Conservation (phyloP, 345 rosid genomes). For the Dovyalis caffra region DNA sequence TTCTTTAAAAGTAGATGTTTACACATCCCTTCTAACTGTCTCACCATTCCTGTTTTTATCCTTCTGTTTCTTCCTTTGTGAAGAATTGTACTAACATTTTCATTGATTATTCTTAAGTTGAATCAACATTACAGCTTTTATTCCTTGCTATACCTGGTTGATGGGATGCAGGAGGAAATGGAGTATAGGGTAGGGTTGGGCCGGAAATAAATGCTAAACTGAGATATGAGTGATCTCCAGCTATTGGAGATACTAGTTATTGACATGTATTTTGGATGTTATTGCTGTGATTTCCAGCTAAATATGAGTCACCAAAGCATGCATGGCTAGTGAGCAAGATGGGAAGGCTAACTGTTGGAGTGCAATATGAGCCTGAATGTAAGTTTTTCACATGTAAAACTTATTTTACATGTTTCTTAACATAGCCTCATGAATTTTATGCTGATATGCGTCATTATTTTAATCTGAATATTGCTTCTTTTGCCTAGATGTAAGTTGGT, state of each 20-base stretch:
- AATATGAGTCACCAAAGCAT: conserved; percentile 56
- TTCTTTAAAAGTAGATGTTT: too few species aligned
- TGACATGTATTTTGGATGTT: conserved; percentile 1
- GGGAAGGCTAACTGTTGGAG: conserved; percentile 80
- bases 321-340: conserved; percentile 90
- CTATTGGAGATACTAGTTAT: neutral
- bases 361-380: conserved; percentile 81
- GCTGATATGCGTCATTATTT: too few species aligned
- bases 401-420: conserved; percentile 1
- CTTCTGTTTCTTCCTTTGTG: too few species aligned
- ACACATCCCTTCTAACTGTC: too few species aligned
- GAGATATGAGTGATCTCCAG: too few species aligned
- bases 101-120: neutral
- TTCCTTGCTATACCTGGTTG: too few species aligned
- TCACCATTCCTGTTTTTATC: too few species aligned
- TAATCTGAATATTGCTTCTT: neutral
- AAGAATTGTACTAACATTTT: neutral
- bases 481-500: neutral
- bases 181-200: neutral
- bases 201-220: neutral
- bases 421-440: neutral
- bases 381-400: conserved; percentile 32
- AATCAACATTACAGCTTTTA: neutral
- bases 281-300: conserved; percentile 31
- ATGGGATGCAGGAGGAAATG: neutral